A percentile compares a stretch with the other conserved stretches of the same genome.
Conservation (phyloP, 805 yeast species). For the Candida peoriensis region DNA sequence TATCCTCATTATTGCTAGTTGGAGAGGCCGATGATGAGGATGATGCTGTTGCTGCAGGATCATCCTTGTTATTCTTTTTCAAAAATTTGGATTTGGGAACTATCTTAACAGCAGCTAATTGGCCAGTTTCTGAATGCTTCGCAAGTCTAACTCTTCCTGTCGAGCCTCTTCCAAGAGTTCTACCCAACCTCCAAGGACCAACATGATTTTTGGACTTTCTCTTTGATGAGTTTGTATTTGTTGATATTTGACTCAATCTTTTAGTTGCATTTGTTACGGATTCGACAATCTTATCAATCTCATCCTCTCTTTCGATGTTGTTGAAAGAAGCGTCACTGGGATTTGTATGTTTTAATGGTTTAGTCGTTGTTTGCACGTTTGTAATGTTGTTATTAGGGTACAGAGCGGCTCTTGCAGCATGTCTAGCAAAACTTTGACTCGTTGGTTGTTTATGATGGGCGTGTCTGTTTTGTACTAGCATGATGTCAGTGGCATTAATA, state of each 20-base stretch:
- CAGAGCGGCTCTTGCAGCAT: constrained; percentile 22
- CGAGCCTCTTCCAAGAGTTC: constrained; percentile 94
- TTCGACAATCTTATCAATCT: constrained; percentile 25
- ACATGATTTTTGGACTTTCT: constrained; percentile 33
- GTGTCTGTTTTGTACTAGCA: no score
- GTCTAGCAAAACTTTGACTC: constrained; percentile 18
- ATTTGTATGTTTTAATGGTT: background rate
- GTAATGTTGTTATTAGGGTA: constrained; percentile 16
- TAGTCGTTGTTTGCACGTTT: constrained; percentile 34
- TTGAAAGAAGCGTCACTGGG: constrained; percentile 2
- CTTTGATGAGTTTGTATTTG: constrained; percentile 25
- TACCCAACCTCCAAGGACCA: constrained; percentile 96
- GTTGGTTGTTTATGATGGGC: no score
- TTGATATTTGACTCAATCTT: constrained; percentile 24
- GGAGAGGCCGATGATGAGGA: no score
- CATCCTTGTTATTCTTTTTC: constrained; percentile 22
- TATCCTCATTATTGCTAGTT: constrained; percentile 29
- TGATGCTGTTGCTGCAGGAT: no score
- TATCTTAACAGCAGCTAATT: constrained; percentile 93
- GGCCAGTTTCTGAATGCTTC: constrained; percentile 75
- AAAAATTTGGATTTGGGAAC: constrained; percentile 80
- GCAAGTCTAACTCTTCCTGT: constrained; percentile 94
- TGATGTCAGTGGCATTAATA: no score
- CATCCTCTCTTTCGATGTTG: constrained; percentile 6
- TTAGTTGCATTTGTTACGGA: constrained; percentile 27